These are phyloP conservation scores for Colletotrichum camelliae DNA, from an alignment of 2,329 filamentous ascomycete species.

Conservation along the genomic window DNA sequence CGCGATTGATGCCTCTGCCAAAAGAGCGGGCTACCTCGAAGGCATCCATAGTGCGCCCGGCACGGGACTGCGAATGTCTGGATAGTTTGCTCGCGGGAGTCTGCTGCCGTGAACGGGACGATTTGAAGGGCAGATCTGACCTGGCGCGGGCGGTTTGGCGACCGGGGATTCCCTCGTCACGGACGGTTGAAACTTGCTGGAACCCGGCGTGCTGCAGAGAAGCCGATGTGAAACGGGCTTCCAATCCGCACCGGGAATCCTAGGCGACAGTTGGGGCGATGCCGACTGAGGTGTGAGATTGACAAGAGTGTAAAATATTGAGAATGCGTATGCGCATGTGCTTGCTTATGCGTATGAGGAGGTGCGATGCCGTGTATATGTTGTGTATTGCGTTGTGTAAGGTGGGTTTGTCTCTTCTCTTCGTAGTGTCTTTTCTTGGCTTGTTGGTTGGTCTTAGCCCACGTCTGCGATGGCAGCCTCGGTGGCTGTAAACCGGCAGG, in stretches of 20 bases:
- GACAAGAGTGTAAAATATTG: neutral
- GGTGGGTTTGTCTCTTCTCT: neutral
- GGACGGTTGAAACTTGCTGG: constrained; percentile 16
- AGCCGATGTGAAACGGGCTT: constrained; percentile 16
- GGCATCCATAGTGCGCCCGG: constrained; percentile 16
- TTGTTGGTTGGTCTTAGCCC: constrained; percentile 12
- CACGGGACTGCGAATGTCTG: neutral
- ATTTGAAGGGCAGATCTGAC: neutral
- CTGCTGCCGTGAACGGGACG: neutral
- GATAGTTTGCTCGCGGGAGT: neutral
- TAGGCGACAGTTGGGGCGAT: neutral
- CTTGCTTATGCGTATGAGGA: neutral
- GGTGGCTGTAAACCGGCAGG: constrained; percentile 13
- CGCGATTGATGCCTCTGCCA: constrained; percentile 15
- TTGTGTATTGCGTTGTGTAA: neutral
- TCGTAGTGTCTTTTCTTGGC: neutral
- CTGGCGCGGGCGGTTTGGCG: neutral
- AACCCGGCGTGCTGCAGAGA: constrained; percentile 21
- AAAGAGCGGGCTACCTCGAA: constrained; percentile 13
- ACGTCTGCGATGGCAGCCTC: constrained; percentile 17
- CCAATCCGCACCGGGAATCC: constrained; percentile 9
- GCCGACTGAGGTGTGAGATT: neutral
- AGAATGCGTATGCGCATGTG: neutral
- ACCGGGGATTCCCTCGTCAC: constrained; percentile 20
- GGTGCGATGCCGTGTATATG: neutral